These are phyloP conservation scores for Flaveria trinervia DNA, from an alignment of 129 eudicot genomes.

Conservation along the genomic window DNA sequence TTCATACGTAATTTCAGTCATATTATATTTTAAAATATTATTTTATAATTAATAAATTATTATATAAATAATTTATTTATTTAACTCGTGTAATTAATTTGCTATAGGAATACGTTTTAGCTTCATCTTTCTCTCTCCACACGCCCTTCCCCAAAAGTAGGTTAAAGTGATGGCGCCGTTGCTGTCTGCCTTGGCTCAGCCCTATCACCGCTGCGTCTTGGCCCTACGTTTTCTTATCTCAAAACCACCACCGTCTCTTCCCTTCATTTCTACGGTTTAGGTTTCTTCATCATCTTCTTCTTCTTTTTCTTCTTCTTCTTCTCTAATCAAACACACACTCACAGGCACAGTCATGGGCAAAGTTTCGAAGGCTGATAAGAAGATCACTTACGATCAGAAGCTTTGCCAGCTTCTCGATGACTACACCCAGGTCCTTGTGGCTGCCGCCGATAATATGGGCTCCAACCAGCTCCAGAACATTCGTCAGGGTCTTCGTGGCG, in stretches of 20 bases:
- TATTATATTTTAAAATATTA: no score
- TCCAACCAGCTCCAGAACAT: slow-evolving; percentile 75
- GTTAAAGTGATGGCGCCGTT: no score
- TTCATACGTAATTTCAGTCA: no score
- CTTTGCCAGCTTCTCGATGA: slow-evolving; percentile 66
- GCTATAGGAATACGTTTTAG: no score
- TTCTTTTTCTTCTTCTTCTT: background rate
- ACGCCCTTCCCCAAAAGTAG: no score
- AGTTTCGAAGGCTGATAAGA: slow-evolving; percentile 71
- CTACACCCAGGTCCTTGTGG: slow-evolving; percentile 66
- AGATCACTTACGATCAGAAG: slow-evolving; percentile 67
- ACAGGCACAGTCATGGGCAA: slow-evolving; percentile 49
- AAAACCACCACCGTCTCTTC: slow-evolving; percentile 29
- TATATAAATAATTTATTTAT: no score
- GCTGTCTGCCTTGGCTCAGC: no score
- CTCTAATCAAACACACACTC: no score
- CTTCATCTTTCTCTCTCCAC: no score
- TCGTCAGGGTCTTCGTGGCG: slow-evolving; percentile 64
- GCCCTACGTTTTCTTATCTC: slow-evolving; percentile 39
- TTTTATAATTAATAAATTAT: no score
- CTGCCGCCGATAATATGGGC: slow-evolving; percentile 76
- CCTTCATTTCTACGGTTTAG: slow-evolving; percentile 21
- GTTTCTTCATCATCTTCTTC: no score
- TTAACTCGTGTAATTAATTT: no score
- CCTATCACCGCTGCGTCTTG: slow-evolving; percentile 50